Evolutionary conservation across 352 stramenopile species (phyloP), one percentile per base, ranked within the genome.

Genomic region (Phytophthora citricola): DNA sequence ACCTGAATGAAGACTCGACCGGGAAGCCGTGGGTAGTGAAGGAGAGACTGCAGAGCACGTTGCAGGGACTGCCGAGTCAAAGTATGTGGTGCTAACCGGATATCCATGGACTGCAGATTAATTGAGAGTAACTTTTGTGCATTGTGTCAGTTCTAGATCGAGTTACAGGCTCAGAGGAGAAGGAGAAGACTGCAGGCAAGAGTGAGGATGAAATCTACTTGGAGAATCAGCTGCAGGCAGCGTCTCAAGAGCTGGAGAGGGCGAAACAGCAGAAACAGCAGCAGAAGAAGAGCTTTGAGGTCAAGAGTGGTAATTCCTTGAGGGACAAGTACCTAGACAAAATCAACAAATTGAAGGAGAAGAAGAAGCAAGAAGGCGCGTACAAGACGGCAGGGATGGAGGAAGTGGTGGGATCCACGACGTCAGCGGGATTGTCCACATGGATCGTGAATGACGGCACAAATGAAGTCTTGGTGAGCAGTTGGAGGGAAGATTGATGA

Each of bases 321-420:
- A 69, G 83, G n/a, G 76, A 78, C 45, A 93, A 93, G 65, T 93
- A 93, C 54, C 46, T 93, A 62, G 79, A 88, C 65, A 92, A 91
- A 57, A 73, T 93, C 44, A 90, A 81, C 14, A 59, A 75, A 52
- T 49, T 93, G 4, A 93, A 90, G 58, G 75, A 84, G 32, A 92
- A 91, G 50, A 75, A 65, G 50, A 66, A 70, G 11, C 56, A 73
- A 54, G 69, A 58, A 75, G 48, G 11, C n/a, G 47, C 24, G 8
- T 53, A 26, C 22, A 34, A 31, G 7, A 44, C 43, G 8, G 64
- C 32, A 14, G 62, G 50, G 11, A 34, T 72, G 44, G 69, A 85
- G n/a, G 69, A 79, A 45, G 63, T 58, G 5, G 36, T 70, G 29
- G 60, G 6, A 3, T 43, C 57, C 9, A 63, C 73, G 11, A 85